Conservation (phyloP, 164 flowering plant genomes). For the Cinnamomum chago region DNA sequence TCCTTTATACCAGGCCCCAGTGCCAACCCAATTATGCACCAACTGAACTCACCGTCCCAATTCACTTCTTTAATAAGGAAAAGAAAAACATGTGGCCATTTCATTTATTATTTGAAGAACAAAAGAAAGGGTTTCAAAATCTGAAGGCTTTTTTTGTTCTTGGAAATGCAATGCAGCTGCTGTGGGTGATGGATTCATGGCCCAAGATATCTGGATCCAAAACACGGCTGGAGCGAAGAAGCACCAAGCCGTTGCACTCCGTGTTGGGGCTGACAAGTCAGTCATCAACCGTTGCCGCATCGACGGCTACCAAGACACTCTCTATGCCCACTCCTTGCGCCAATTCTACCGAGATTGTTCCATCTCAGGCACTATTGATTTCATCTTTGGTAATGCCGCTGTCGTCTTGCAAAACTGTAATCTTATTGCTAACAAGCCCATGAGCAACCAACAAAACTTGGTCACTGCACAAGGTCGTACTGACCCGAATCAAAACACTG, state of each 20-base stretch:
- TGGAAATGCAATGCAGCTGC: slow-evolving; percentile 29
- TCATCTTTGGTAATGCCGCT: slow-evolving; percentile 49
- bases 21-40: background rate
- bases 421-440: slow-evolving; percentile 35
- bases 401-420: slow-evolving; percentile 45
- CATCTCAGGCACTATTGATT: slow-evolving; percentile 48
- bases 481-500: slow-evolving; percentile 44
- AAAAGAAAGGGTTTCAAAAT: background rate
- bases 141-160: background rate
- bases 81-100: background rate
- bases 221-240: slow-evolving; percentile 49
- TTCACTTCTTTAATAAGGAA: background rate
- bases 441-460: slow-evolving; percentile 36
- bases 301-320: slow-evolving; percentile 51
- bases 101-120: background rate
- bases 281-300: slow-evolving; percentile 45
- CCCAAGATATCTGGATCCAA: slow-evolving; percentile 43
- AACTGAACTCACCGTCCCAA: background rate
- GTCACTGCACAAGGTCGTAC: slow-evolving; percentile 44
- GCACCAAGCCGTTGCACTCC: slow-evolving; percentile 54
- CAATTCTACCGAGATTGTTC: slow-evolving; percentile 44
- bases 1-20: background rate
- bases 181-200: slow-evolving; percentile 49
- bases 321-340: slow-evolving; percentile 43
- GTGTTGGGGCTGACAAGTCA: slow-evolving; percentile 38